phyloP scores from a whole-genome alignment of 768 basidiomycete species.

The Mycena maculata region DNA sequence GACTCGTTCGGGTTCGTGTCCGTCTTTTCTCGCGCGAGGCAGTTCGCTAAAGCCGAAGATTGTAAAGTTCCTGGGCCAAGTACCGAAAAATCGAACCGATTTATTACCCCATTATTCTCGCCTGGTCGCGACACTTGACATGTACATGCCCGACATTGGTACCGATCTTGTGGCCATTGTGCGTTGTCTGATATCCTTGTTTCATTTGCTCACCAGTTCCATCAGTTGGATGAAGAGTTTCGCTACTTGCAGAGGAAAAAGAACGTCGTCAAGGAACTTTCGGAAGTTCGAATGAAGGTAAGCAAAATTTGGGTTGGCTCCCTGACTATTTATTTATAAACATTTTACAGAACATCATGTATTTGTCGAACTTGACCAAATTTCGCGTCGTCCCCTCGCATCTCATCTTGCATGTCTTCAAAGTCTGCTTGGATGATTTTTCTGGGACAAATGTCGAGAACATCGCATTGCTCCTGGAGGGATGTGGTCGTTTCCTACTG shows the following conservation, averaged over 20 bases:
- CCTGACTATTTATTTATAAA: slow-evolving; percentile 10
- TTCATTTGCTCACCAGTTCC: slow-evolving; percentile 11
- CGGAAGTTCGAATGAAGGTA: slow-evolving; percentile 88
- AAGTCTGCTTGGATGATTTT: slow-evolving; percentile 97
- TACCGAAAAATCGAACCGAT: slow-evolving; percentile 90
- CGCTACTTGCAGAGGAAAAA: slow-evolving; percentile 95
- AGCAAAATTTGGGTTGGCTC: not conserved
- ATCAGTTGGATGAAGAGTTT: slow-evolving; percentile 95
- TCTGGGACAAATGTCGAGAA: slow-evolving; percentile 94
- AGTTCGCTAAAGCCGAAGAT: slow-evolving; percentile 3
- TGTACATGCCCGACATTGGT: slow-evolving; percentile 95
- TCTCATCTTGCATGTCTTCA: slow-evolving; percentile 94
- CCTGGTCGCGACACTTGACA: slow-evolving; percentile 87
- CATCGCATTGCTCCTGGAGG: slow-evolving; percentile 89
- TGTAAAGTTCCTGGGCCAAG: slow-evolving; percentile 79
- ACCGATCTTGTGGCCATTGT: slow-evolving; percentile 84
- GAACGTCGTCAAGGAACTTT: slow-evolving; percentile 89
- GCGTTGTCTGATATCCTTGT: slow-evolving; percentile 44
- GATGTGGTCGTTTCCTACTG: slow-evolving; percentile 92
- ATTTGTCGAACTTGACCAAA: slow-evolving; percentile 93
- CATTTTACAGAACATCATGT: slow-evolving; percentile 79
- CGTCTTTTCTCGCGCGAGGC: not conserved
- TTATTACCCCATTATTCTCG: slow-evolving; percentile 93
- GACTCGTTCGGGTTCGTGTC: slow-evolving; percentile 79
- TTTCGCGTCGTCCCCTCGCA: slow-evolving; percentile 92